Percentiles rank a stretch among this genome's conserved stretches.
phyloP scores from a whole-genome alignment of 192 early-diverging fungal genomes.

The Backusella morwellensis region DNA sequence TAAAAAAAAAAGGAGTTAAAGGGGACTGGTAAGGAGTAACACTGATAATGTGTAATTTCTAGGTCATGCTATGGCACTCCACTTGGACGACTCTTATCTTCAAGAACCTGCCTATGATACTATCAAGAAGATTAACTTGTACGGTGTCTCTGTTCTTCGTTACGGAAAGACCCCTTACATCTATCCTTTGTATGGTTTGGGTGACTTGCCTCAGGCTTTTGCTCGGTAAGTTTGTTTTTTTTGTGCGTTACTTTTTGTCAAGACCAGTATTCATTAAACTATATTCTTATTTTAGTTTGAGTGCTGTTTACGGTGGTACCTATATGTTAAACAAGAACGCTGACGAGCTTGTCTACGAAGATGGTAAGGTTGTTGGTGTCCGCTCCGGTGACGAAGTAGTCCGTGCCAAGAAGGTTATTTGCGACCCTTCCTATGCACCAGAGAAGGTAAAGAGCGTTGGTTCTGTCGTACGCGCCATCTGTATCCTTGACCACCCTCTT shows the following conservation, averaged over 20 bases:
- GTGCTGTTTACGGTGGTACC: slow-evolving; percentile 98
- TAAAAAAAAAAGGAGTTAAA: background rate
- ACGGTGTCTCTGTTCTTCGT: slow-evolving; percentile 87
- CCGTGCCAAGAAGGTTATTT: slow-evolving; percentile 85
- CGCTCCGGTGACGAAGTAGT: slow-evolving; percentile 85
- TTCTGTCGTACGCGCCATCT: slow-evolving; percentile 94
- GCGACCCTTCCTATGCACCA: slow-evolving; percentile 93
- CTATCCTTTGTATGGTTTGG: slow-evolving; percentile 97
- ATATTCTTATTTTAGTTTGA: slow-evolving; percentile 57
- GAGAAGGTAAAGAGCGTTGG: slow-evolving; percentile 80
- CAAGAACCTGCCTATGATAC: slow-evolving; percentile 76
- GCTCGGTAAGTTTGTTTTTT: slow-evolving; percentile 61
- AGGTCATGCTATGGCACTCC: slow-evolving; percentile 95
- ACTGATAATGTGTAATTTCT: background rate
- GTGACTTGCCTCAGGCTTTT: slow-evolving; percentile 98
- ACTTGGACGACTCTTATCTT: slow-evolving; percentile 87
- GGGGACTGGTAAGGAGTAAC: background rate
- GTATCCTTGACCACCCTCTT: slow-evolving; percentile 88
- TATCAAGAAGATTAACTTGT: slow-evolving; percentile 88
- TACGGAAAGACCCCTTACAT: slow-evolving; percentile 98
- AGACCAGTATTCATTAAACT: background rate
- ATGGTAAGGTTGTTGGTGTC: slow-evolving; percentile 88
- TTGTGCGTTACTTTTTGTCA: background rate
- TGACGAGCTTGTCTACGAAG: slow-evolving; percentile 84
- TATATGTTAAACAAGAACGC: slow-evolving; percentile 96